A percentile compares a stretch with the other conserved stretches of the same genome.
Evolutionary conservation across 2,329 filamentous ascomycete genomes (phyloP).

Genomic region (Colletotrichum sp.): DNA sequence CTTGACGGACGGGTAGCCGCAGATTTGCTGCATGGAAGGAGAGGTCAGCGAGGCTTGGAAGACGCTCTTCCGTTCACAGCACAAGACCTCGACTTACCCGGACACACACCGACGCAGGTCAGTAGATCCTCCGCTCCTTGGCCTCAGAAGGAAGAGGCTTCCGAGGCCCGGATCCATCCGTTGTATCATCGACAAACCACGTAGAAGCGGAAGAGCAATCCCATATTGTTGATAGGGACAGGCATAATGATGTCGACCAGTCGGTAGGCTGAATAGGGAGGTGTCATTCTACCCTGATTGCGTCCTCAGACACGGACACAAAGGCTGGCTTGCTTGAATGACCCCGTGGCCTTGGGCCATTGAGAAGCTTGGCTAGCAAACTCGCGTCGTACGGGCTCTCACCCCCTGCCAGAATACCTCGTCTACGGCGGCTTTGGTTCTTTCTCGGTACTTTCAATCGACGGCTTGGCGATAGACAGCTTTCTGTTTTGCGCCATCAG

Average conservation of each 20-base stretch:
- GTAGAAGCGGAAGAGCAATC: neutral
- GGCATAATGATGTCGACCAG: neutral
- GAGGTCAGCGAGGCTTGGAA: conserved; percentile 31
- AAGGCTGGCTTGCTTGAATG: conserved; percentile 17
- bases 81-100: conserved; percentile 10
- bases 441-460: conserved; percentile 3
- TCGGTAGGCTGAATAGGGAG: neutral
- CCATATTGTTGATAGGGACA: neutral
- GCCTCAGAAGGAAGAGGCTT: neutral
- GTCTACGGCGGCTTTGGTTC: neutral
- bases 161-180: neutral
- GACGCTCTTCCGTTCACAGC: conserved; percentile 3
- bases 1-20: conserved; percentile 54
- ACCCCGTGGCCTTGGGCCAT: conserved; percentile 14
- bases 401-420: conserved; percentile 7
- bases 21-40: conserved; percentile 49
- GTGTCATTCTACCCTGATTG: neutral
- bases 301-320: conserved; percentile 5
- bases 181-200: neutral
- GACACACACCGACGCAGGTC: conserved; percentile 4
- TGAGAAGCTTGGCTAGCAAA: conserved; percentile 13
- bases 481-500: neutral
- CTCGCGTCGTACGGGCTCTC: conserved; percentile 7
- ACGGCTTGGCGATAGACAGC: conserved; percentile 19
- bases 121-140: conserved; percentile 11